Evolutionary conservation across 2,329 filamentous ascomycete genomes (phyloP), one percentile per base, ranked within the genome.

Genomic region (Knufia fluminis): DNA sequence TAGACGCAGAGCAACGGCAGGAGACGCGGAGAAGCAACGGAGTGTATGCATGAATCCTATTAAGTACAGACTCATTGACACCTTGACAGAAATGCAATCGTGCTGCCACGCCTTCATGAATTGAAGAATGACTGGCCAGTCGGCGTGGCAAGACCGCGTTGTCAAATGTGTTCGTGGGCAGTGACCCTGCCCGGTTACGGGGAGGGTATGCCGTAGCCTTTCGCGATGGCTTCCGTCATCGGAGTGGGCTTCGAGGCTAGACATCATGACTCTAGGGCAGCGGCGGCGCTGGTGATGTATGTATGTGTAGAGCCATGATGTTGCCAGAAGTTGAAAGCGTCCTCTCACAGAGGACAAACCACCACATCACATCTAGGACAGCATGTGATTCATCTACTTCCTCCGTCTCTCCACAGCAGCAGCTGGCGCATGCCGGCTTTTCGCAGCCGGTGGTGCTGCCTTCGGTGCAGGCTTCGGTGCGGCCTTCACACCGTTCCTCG

Each of bases 21-120:
- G 7, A 6, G 4, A 42, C 4, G 39, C 19, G 8, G 39, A 16
- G 20, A 22, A 23, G 9, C 10, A 4, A 24, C n/a, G 23, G 23
- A 19, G 45, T 48, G 45, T 28, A 48, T 39, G 45, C 33, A 48
- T 48, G 45, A 40, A 40, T 48, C 45, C 22, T 39, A 39, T 48
- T 38, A 2, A 19, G 22, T 48, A 38, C 42, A 32, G 45, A 48
- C 45, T 32, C 45, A 48, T 39, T 40, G 45, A 40, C 45, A 48
- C 45, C 33, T 48, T 39, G 45, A 39, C 45, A 48, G 33, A 46
- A 38, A 38, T 19, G 24, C 31, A 31, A 35, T 36, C 16, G 12
- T 31, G 42, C 44, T 24, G 44, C 32, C 33, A 31, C 26, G 10
- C 16, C 43, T 46, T 24, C 23, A 16, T 39, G 22, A 20, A 31